phyloP scores from a whole-genome alignment of 2,329 filamentous ascomycete species.

The Rutstroemia sp. region DNA sequence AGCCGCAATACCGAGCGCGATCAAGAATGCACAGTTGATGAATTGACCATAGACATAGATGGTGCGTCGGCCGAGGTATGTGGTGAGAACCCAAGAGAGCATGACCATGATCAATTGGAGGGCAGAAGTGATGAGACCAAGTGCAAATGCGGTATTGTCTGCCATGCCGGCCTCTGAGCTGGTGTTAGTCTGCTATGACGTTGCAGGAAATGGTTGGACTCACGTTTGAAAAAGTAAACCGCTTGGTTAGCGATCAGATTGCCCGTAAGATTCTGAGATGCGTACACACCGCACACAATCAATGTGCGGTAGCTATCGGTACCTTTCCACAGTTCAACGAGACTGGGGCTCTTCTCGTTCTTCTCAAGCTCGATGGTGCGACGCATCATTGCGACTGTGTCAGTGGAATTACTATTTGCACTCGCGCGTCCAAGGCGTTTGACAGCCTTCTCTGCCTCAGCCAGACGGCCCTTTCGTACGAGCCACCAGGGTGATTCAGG shows the following conservation, averaged over 20 bases:
- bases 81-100: constrained; percentile 60
- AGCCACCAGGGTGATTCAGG: constrained; percentile 45
- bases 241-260: constrained; percentile 58
- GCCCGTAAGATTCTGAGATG: constrained; percentile 52
- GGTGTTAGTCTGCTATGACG: constrained; percentile 24
- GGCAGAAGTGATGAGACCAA: constrained; percentile 57
- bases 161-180: constrained; percentile 52
- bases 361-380: constrained; percentile 51
- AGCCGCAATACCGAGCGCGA: constrained; percentile 52
- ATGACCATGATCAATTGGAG: constrained; percentile 57
- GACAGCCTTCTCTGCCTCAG: constrained; percentile 34
- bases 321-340: constrained; percentile 46
- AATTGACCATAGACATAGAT: constrained; percentile 56
- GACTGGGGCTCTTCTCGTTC: constrained; percentile 38
- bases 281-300: constrained; percentile 51
- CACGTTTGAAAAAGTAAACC: constrained; percentile 47
- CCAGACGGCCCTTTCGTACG: constrained; percentile 36
- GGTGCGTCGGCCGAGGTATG: constrained; percentile 54
- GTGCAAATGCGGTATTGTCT: constrained; percentile 47
- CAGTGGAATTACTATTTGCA: constrained; percentile 37
- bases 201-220: constrained; percentile 13
- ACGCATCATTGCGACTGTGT: constrained; percentile 48
- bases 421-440: constrained; percentile 32
- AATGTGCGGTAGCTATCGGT: constrained; percentile 47
- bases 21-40: constrained; percentile 45